Percentiles rank a stretch among this genome's conserved stretches.
These are phyloP conservation scores for Herpetomonas samuelpessoai DNA, from an alignment of 208 protist genomes.

Conservation along the genomic window DNA sequence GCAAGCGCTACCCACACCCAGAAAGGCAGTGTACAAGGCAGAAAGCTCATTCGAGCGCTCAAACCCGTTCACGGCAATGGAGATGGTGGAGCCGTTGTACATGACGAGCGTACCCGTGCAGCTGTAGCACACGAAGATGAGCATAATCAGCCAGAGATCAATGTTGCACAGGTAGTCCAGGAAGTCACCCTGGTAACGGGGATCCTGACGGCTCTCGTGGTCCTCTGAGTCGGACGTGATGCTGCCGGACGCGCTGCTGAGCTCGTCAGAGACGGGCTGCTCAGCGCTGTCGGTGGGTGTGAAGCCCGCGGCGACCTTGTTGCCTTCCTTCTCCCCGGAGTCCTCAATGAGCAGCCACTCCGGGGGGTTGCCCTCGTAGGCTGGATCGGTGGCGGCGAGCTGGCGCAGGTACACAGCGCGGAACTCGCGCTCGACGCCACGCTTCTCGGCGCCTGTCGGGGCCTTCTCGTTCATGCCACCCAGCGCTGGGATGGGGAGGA, in stretches of 20 bases:
- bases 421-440: slow-evolving; percentile 2
- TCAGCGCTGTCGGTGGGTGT: slow-evolving; percentile 1
- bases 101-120: slow-evolving; percentile 53
- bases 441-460: background rate
- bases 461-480: slow-evolving; percentile 45
- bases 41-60: slow-evolving; percentile 26
- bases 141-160: slow-evolving; percentile 56
- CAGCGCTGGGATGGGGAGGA: slow-evolving; percentile 38
- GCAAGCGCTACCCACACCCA: slow-evolving; percentile 55
- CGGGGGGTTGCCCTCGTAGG: background rate
- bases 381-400: background rate
- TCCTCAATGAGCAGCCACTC: background rate
- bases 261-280: slow-evolving; percentile 1
- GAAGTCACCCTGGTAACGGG: slow-evolving; percentile 40
- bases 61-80: slow-evolving; percentile 38
- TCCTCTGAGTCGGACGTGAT: slow-evolving; percentile 4
- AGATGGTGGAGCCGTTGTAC: slow-evolving; percentile 70
- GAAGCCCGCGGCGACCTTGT: background rate
- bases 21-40: slow-evolving; percentile 66
- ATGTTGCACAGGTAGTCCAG: slow-evolving; percentile 28
- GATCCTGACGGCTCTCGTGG: slow-evolving; percentile 31
- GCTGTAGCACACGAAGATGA: slow-evolving; percentile 50
- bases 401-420: background rate
- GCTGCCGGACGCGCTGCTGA: background rate
- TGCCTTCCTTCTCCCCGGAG: background rate